Evolutionary conservation across 2,329 filamentous ascomycete genomes (phyloP), one percentile per base, ranked within the genome.

Genomic region (Lachnellula cervina): DNA sequence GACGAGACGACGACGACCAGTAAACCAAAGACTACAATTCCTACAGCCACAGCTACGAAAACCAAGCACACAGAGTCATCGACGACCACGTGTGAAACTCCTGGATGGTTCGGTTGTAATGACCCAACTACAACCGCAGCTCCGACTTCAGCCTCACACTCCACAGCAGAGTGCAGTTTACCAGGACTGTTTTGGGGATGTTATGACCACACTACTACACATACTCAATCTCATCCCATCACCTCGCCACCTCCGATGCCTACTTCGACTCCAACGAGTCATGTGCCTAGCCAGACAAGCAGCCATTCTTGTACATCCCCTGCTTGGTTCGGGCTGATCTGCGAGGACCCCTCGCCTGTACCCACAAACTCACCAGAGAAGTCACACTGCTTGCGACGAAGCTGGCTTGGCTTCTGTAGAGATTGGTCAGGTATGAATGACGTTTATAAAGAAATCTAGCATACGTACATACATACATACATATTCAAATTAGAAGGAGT

Each of bases 101-200:
- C 71, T 16, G 76, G 75, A 5, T 77, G 72, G 73, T 76, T 76
- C 55, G 75, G 75, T 38, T 77, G 75, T 51, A 72, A 80, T 9
- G 79, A 82, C 58, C 73, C 75, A 16, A 75, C 71, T 1, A 72
- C 75, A 13, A 75, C 72, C 2, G 69, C 71, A 13, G 65, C 64
- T 2, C 65, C 68, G 25, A 66, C 65, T 2, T 67, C 69, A 4
- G 65, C 67, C 13, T 64, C 69, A 14, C 46, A 59, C 14, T 58
- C 61, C 19, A 58, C 62, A 45, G 71, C 73, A 0, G 73, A 72
- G 5, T 84, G 81, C 61, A 63, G 75, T 51, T 78, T 74, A 2
- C 81, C 81, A 1, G 81, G 82, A 46, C 78, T 82, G 46, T 80
- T 84, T 66, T 83, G 79, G 76, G 81, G 81, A 4, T 84, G 81